Conservation (phyloP, 805 yeast genomes). For the Tetrapisispora fleetii region DNA sequence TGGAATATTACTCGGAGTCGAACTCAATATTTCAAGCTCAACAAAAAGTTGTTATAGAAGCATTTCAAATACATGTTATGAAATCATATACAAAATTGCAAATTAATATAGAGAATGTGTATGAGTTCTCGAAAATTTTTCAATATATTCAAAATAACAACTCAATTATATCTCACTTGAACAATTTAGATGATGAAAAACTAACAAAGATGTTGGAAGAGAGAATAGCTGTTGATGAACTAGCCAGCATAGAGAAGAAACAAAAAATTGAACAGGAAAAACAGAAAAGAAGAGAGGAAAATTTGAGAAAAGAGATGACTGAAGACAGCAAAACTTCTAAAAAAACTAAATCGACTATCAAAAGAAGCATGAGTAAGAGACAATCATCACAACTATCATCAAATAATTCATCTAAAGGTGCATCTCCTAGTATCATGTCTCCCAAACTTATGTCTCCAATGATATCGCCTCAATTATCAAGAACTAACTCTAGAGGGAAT, state of each 20-base stretch:
- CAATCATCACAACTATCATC: not conserved
- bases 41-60: slow-evolving; percentile 10
- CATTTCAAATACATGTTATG: slow-evolving; percentile 10
- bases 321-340: not conserved
- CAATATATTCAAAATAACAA: slow-evolving; percentile 15
- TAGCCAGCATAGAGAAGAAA: slow-evolving; percentile 9
- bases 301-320: not conserved
- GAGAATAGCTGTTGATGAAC: slow-evolving; percentile 18
- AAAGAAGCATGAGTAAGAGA: not conserved
- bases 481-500: not conserved
- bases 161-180: slow-evolving; percentile 6
- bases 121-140: slow-evolving; percentile 18
- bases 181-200: slow-evolving; percentile 9
- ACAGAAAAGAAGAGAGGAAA: not conserved
- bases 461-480: not conserved
- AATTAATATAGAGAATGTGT: slow-evolving; percentile 6
- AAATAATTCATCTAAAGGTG: slow-evolving; percentile 5
- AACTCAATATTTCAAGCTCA: slow-evolving; percentile 11
- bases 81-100: slow-evolving; percentile 12
- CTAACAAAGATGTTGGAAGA: slow-evolving; percentile 20
- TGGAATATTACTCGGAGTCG: slow-evolving; percentile 7
- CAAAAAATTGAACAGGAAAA: slow-evolving; percentile 4
- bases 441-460: not conserved
- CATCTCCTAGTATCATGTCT: slow-evolving; percentile 8
- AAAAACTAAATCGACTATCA: not conserved